Conservation (phyloP, 1,139 yeast genomes). For the Sugiyamaella sp. region DNA sequence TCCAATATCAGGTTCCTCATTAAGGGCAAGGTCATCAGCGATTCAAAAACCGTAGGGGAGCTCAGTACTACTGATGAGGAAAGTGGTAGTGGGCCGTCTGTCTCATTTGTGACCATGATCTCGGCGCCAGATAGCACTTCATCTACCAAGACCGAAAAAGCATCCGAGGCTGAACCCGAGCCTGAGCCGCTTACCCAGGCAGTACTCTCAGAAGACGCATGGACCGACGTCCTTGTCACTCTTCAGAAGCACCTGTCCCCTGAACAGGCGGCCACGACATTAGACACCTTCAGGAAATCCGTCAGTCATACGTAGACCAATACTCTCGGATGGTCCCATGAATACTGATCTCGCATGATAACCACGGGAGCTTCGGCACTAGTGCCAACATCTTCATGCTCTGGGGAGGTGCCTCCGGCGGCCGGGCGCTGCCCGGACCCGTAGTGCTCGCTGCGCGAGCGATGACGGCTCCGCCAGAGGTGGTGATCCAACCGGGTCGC, state of each 20-base stretch:
- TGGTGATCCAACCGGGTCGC: too few relatives aligned
- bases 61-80: slow-evolving; percentile 8
- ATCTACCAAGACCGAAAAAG: slow-evolving; percentile 3
- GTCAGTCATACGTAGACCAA: too few relatives aligned
- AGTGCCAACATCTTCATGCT: too few relatives aligned
- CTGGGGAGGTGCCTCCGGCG: too few relatives aligned
- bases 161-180: slow-evolving; percentile 3
- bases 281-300: too few relatives aligned
- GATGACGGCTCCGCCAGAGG: too few relatives aligned
- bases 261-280: too few relatives aligned
- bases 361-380: too few relatives aligned
- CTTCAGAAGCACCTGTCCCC: slow-evolving; percentile 14
- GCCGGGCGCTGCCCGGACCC: too few relatives aligned
- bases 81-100: slow-evolving; percentile 1
- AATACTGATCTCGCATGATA: too few relatives aligned
- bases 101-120: slow-evolving; percentile 21
- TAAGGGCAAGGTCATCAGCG: slow-evolving; percentile 39
- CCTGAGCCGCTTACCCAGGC: slow-evolving; percentile 19
- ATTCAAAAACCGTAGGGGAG: slow-evolving; percentile 28
- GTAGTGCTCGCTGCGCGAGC: too few relatives aligned
- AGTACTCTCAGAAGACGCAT: slow-evolving; percentile 14
- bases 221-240: slow-evolving; percentile 19
- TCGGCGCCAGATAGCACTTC: slow-evolving; percentile 9
- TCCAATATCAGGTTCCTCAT: slow-evolving; percentile 34
- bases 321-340: too few relatives aligned